These are phyloP conservation scores for Colletotrichum trifolii DNA, from an alignment of 2,329 filamentous ascomycete genomes.

Conservation along the genomic window DNA sequence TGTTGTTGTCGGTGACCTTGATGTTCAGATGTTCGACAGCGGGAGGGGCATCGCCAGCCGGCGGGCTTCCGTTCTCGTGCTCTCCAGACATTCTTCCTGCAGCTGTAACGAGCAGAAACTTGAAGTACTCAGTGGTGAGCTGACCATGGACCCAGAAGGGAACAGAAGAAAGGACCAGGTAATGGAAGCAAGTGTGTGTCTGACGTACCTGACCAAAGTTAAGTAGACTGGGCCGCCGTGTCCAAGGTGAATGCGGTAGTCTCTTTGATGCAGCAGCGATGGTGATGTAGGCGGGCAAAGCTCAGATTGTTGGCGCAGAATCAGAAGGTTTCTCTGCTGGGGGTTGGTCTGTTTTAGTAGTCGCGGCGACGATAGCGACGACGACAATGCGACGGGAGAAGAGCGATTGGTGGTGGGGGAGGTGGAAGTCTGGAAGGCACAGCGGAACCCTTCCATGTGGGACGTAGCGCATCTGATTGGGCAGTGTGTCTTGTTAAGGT, in stretches of 20 bases:
- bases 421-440: not conserved
- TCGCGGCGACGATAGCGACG: too few relatives aligned
- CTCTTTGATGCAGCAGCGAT: too few relatives aligned
- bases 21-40: conserved; percentile 92
- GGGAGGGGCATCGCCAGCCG: conserved; percentile 50
- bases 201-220: too few relatives aligned
- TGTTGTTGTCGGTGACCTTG: conserved; percentile 99
- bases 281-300: too few relatives aligned
- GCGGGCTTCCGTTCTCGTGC: conserved; percentile 61
- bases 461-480: conserved; percentile 25
- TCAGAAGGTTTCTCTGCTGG: too few relatives aligned
- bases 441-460: conserved; percentile 16
- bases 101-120: not conserved
- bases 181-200: too few relatives aligned
- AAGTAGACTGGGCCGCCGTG: too few relatives aligned
- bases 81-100: conserved; percentile 60
- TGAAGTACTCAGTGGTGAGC: too few relatives aligned
- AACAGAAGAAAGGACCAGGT: too few relatives aligned
- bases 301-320: not conserved
- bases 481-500: not conserved
- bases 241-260: too few relatives aligned
- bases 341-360: too few relatives aligned
- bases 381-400: not conserved
- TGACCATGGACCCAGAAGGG: too few relatives aligned
- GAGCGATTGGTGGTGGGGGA: not conserved